These are phyloP conservation scores for Alternaria gaisen DNA, from an alignment of 2,329 filamentous ascomycete species.

Conservation along the genomic window DNA sequence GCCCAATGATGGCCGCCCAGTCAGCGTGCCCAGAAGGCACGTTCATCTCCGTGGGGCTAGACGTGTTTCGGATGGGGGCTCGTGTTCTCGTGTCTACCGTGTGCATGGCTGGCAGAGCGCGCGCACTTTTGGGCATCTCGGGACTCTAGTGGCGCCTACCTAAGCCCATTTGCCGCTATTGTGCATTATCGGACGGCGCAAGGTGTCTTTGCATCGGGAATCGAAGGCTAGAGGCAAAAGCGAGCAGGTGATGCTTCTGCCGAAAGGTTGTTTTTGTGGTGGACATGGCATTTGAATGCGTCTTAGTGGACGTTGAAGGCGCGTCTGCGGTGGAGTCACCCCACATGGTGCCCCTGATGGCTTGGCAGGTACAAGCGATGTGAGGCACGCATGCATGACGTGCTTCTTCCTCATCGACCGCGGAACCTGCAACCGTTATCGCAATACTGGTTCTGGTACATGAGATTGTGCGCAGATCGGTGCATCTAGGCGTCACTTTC, in stretches of 20 bases:
- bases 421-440: not conserved
- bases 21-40: slow-evolving; percentile 3
- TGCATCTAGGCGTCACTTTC: not conserved
- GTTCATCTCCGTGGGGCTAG: slow-evolving; percentile 6
- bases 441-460: not conserved
- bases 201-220: not conserved
- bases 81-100: slow-evolving; percentile 5
- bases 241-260: not conserved
- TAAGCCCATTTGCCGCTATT: not conserved
- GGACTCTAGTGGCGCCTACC: not conserved
- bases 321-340: not conserved
- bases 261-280: not conserved
- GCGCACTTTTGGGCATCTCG: not conserved
- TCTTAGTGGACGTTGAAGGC: slow-evolving; percentile 3
- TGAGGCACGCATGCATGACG: slow-evolving; percentile 3
- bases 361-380: slow-evolving; percentile 11
- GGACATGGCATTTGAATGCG: slow-evolving; percentile 2
- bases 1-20: slow-evolving; percentile 2
- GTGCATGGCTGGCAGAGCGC: not conserved
- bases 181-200: not conserved
- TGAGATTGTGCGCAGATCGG: not conserved
- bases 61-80: slow-evolving; percentile 9
- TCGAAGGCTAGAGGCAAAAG: not conserved
- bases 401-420: not conserved
- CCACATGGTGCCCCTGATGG: slow-evolving; percentile 7